Base-by-base conservation (phyloP, 2,329 filamentous ascomycete genomes). In the Albifimbria verrucaria region DNA sequence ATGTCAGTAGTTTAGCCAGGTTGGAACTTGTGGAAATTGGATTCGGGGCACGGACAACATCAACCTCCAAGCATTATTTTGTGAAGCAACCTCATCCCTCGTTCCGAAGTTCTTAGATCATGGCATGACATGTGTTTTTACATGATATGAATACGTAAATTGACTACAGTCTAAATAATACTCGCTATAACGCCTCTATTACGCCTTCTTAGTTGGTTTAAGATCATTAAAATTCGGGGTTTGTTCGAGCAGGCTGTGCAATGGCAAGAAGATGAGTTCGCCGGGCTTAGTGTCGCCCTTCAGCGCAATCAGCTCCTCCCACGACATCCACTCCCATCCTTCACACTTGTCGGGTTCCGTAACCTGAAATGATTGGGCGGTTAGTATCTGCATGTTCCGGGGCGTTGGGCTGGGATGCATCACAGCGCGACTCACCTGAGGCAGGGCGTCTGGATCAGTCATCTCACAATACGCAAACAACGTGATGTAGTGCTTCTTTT, bases 401-500 rank as follows among this genome's bases (percentile, higher is more conserved):
- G n/a, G 18, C 17, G 42, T 20, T 44, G 42, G 42, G 22, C 15
- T 11, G 10, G 18, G 12, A 21, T 7, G 17, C 46, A 20, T 9
- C 46, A 26, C 25, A 26, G 20, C 9, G 15, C 18, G 60, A 68
- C 76, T 62, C 54, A 88, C 86, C 74, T 77, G 52, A 0, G 87
- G 80, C 57, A 80, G 66, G 23, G 76, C 75, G 0, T 62, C 57
- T 17, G 76, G 71, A 23, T 82, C 76, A 0, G 70, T 63, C 59
- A 82, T 71, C 44, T 68, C 69, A 42, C 81, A 83, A 1, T 73
- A 71, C 56, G 90, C 80, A 59, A 89, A 92, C 3, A 91, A 67
- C 0, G 89, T 92, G 49, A 91, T 76, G 62, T 92, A 93, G 64
- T 93, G 89, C 67, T 86, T 89, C 0, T 69, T 69, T n/a, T 79